These are phyloP conservation scores for Taxillus chinensis DNA, from an alignment of 164 flowering plant species.

Conservation along the genomic window DNA sequence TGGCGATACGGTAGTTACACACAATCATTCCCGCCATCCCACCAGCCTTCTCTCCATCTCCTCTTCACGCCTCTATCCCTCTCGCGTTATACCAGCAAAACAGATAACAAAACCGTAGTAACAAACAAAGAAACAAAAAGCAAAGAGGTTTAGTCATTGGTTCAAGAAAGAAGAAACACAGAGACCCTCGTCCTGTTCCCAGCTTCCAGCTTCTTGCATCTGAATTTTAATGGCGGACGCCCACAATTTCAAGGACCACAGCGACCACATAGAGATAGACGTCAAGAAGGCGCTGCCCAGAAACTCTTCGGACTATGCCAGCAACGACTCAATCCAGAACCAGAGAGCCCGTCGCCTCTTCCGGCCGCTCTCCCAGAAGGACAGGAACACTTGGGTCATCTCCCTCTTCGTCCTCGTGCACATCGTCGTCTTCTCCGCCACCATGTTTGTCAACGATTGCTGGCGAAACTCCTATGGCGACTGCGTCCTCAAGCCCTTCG, in stretches of 20 bases:
- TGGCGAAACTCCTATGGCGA: conserved; percentile 33
- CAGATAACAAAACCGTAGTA: too few species aligned
- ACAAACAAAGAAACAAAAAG: too few species aligned
- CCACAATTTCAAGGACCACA: conserved; percentile 11
- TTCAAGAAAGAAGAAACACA: too few species aligned
- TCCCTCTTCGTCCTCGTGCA: conserved; percentile 54
- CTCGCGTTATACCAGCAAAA: too few species aligned
- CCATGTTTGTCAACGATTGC: conserved; percentile 64
- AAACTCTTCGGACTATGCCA: conserved; percentile 1
- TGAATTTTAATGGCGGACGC: conserved; percentile 14
- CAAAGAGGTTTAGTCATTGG: too few species aligned
- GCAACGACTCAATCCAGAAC: conserved; percentile 3
- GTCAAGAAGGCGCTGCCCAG: conserved; percentile 14
- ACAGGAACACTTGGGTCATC: conserved; percentile 50
- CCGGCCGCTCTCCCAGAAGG: conserved; percentile 22
- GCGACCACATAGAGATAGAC: conserved; percentile 13
- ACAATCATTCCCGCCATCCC: too few species aligned
- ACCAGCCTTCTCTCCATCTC: too few species aligned
- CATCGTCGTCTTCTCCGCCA: conserved; percentile 37
- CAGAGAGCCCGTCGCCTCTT: conserved; percentile 22
- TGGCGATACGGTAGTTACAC: too few species aligned
- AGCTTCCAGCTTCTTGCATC: too few species aligned
- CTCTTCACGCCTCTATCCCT: too few species aligned
- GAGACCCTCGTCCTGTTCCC: too few species aligned
- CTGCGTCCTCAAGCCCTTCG: conserved; percentile 35